A percentile compares a stretch with the other conserved stretches of the same genome.
Evolutionary conservation across 768 basidiomycete species (phyloP).

Genomic region (Kwoniella sp.): DNA sequence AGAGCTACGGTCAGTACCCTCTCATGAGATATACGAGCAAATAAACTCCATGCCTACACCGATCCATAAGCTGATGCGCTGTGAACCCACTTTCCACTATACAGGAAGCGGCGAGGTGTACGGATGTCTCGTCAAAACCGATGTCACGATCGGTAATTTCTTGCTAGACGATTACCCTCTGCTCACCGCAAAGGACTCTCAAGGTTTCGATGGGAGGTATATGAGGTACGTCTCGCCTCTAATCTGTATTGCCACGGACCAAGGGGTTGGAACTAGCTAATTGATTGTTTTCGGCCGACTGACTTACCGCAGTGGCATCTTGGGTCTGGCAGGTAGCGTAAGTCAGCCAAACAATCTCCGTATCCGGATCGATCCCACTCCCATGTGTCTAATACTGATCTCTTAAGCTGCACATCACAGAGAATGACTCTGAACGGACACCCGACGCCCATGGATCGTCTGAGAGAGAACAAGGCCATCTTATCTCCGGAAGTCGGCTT

Average conservation of each 20-base stretch:
- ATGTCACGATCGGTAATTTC: slow-evolving; percentile 9
- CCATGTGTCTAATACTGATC: background rate
- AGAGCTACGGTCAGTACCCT: slow-evolving; percentile 7
- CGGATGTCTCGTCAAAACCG: slow-evolving; percentile 13
- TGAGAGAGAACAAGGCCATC: background rate
- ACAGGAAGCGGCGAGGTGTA: slow-evolving; percentile 9
- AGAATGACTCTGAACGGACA: slow-evolving; percentile 4
- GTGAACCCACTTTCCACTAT: background rate
- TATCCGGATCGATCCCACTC: background rate
- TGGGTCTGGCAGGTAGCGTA: slow-evolving; percentile 12
- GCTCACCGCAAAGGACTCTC: background rate
- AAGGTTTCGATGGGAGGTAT: slow-evolving; percentile 12
- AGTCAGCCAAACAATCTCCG: background rate
- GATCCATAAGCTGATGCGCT: background rate
- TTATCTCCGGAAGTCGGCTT: slow-evolving; percentile 10
- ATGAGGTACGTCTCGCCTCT: slow-evolving; percentile 6
- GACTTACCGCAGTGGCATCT: slow-evolving; percentile 5
- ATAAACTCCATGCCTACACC: too few relatives aligned
- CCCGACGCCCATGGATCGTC: slow-evolving; percentile 6
- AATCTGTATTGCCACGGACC: too few relatives aligned
- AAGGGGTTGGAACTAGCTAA: too few relatives aligned
- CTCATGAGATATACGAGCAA: too few relatives aligned
- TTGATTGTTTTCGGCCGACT: too few relatives aligned
- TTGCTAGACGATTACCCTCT: slow-evolving; percentile 1
- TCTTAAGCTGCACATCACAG: too few relatives aligned